A percentile compares a stretch with the other conserved stretches of the same genome.
phyloP scores from a whole-genome alignment of 2,329 filamentous ascomycete species.

The Clonostachys rosea region DNA sequence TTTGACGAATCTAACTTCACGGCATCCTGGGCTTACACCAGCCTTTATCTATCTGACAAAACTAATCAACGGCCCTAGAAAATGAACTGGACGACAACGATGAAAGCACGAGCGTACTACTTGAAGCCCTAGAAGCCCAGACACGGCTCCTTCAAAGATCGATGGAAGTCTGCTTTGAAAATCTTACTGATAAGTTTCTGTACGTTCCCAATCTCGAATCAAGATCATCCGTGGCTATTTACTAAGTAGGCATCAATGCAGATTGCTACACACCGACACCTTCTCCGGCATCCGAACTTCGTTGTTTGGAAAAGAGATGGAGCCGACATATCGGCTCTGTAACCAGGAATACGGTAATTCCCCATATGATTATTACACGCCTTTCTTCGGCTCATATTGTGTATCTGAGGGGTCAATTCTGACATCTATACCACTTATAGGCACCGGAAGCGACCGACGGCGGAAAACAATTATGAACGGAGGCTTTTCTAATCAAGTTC shows the following conservation, averaged over 20 bases:
- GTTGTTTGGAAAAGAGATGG: constrained; percentile 27
- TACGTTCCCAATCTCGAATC: not conserved
- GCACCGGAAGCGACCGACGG: not conserved
- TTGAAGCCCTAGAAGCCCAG: not conserved
- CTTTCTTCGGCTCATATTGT: not conserved
- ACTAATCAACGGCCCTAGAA: too few species aligned
- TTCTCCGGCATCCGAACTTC: constrained; percentile 30
- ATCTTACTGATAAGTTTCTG: constrained; percentile 10
- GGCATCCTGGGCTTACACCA: too few species aligned
- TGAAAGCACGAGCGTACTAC: too few species aligned
- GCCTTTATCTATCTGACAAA: too few species aligned
- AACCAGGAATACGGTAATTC: constrained; percentile 22
- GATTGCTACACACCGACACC: constrained; percentile 22
- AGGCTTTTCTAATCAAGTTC: not conserved
- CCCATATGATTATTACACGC: not conserved
- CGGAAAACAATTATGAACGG: constrained; percentile 1
- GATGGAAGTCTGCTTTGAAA: constrained; percentile 16
- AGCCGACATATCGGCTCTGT: constrained; percentile 20
- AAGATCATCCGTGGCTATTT: too few species aligned
- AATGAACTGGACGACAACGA: too few species aligned
- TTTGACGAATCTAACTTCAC: too few species aligned
- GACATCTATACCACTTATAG: not conserved
- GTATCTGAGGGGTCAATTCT: not conserved
- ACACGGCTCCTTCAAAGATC: constrained; percentile 13
- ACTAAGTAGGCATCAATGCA: constrained; percentile 8